Base-by-base conservation (phyloP, 768 basidiomycete species). In the Lentinula aciculospora region DNA sequence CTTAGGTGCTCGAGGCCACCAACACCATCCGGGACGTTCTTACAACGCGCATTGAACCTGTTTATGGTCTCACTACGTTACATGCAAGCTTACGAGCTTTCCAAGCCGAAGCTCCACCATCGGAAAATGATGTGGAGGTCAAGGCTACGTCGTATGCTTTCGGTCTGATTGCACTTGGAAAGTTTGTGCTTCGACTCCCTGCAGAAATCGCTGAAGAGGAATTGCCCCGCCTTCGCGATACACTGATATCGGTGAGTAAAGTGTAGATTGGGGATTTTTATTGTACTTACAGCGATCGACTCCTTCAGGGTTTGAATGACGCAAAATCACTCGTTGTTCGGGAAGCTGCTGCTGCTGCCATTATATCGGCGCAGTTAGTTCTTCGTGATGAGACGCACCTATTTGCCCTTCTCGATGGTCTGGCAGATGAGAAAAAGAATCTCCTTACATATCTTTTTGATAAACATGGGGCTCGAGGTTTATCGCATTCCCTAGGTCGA, bases 351-450 rank as follows among this genome's bases (percentile, higher is more conserved):
- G 89, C 92, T 2, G 86, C 86, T 1, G 78, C 83, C 13, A 91
- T 92, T 65, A 90, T 92, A 60, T 87, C 92, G 13, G 88, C 90
- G 0, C 92, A 94, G 63, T 75, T 92, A 31, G 85, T 93, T 56
- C 73, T 94, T 39, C 81, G 84, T 25, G 92, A 94, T 65, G 92
- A 94, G 67, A 84, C 85, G 0, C 89, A 92, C 62, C 75, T 94
- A 1, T 94, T 94, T 64, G 75, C 82, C 36, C 80, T 94, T 17
- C 73, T 94, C 45, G 89, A 91, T 58, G 89, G 88, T 4, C 76
- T 94, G 40, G 84, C 89, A n/a, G 88, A 92, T 60, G 90, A 91
- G 64, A 92, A 94, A 78, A 93, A 92, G 77, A 93, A 94, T 66
- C 75, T 94, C 17, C 74, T 94, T 49, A 92, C 92, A 1, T 94